Percentiles rank a stretch among this genome's conserved stretches.
Evolutionary conservation across 1,139 yeast genomes (phyloP).

Genomic region (Pichia sp.): DNA sequence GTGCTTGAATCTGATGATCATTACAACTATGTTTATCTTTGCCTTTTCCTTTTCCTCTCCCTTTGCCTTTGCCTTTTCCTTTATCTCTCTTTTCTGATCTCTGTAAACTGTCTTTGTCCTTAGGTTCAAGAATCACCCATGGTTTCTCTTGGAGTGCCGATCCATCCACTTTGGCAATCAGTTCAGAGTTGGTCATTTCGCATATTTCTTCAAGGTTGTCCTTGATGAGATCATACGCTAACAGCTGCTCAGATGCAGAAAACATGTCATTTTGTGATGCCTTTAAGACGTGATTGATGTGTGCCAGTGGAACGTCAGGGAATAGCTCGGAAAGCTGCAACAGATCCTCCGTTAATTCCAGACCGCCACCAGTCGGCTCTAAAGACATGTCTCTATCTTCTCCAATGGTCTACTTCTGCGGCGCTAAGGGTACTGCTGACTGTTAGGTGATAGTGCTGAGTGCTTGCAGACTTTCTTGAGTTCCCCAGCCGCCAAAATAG

Average conservation of each 20-base stretch:
- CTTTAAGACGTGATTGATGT: constrained; percentile 14
- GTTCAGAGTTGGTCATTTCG: neutral
- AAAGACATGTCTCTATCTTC: too few relatives aligned
- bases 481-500: too few relatives aligned
- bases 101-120: neutral
- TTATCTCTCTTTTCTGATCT: too few relatives aligned
- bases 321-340: constrained; percentile 20
- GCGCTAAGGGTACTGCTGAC: too few relatives aligned
- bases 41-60: neutral
- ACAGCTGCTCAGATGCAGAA: constrained; percentile 18
- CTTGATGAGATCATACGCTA: constrained; percentile 18
- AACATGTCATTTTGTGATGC: constrained; percentile 16
- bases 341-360: constrained; percentile 4
- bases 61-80: too few relatives aligned
- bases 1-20: too few relatives aligned
- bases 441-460: too few relatives aligned
- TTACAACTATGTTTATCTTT: neutral
- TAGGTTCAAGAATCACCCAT: neutral
- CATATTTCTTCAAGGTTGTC: constrained; percentile 1
- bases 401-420: too few relatives aligned
- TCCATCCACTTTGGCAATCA: too few relatives aligned
- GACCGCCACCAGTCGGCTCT: neutral
- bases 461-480: too few relatives aligned
- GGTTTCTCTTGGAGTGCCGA: too few relatives aligned
- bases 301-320: constrained; percentile 21